A percentile compares a stretch with the other conserved stretches of the same genome.
These are phyloP conservation scores for Diaporthe amygdali DNA, from an alignment of 2,329 filamentous ascomycete species.

Conservation along the genomic window DNA sequence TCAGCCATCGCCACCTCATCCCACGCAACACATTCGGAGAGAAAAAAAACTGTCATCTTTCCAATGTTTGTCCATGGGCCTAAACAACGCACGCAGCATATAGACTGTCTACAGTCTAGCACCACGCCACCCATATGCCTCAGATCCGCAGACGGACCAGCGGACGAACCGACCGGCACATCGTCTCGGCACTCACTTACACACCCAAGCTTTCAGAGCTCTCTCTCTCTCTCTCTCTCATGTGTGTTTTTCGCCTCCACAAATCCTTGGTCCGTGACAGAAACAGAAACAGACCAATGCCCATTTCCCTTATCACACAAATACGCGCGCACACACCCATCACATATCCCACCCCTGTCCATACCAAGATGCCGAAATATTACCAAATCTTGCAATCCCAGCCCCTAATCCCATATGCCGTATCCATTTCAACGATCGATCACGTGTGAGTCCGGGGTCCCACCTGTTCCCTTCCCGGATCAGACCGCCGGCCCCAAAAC, in stretches of 20 bases:
- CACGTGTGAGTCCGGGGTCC: background rate
- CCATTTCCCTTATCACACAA: background rate
- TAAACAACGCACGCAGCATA: background rate
- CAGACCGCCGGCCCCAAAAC: background rate
- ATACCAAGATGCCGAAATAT: slow-evolving; percentile 6
- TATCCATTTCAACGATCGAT: background rate
- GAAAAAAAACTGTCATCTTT: background rate
- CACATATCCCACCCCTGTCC: background rate
- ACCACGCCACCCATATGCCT: background rate
- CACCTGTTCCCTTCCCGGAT: background rate
- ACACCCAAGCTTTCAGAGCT: too few relatives aligned
- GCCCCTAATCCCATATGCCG: background rate
- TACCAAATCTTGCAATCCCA: background rate
- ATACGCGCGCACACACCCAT: background rate
- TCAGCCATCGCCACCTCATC: background rate
- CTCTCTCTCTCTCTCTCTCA: background rate
- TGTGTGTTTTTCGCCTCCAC: background rate
- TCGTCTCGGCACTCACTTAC: background rate
- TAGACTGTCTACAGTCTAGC: background rate
- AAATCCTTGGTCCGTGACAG: background rate
- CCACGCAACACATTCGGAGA: background rate
- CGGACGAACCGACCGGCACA: background rate
- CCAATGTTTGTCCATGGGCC: background rate
- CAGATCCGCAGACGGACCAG: background rate
- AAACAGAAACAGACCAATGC: background rate